Evolutionary conservation across 495 filamentous ascomycete genomes (phyloP).

Genomic region (Aspergillus cavernicola): DNA sequence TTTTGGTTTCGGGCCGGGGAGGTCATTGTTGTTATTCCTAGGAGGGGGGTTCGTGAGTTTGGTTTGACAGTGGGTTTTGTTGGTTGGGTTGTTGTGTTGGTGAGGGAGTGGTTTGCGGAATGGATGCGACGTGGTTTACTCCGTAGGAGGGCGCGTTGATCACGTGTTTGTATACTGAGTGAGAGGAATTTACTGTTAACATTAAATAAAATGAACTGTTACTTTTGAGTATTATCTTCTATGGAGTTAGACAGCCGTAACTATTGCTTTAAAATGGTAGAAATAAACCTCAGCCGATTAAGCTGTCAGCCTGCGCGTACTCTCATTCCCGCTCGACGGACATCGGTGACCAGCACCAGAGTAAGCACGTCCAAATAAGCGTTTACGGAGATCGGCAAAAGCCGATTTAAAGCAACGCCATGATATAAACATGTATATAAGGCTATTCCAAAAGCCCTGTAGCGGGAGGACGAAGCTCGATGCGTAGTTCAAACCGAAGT

Average conservation of each 20-base stretch:
- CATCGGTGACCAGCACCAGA: slow-evolving; percentile 1
- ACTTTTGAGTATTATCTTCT: background rate
- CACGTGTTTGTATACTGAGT: slow-evolving; percentile 13
- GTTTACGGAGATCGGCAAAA: slow-evolving; percentile 12
- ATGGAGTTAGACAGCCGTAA: too few species aligned
- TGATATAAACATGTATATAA: slow-evolving; percentile 72
- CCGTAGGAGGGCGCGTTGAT: slow-evolving; percentile 8
- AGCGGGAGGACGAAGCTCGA: slow-evolving; percentile 74
- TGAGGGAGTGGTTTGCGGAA: too few species aligned
- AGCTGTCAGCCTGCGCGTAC: slow-evolving; percentile 10
- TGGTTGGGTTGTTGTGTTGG: too few species aligned
- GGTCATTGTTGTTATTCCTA: slow-evolving; percentile 1
- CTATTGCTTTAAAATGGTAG: too few species aligned
- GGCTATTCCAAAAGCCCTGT: slow-evolving; percentile 83
- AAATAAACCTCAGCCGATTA: background rate
- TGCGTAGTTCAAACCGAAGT: slow-evolving; percentile 61
- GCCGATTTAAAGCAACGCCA: slow-evolving; percentile 32
- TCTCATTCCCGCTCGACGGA: slow-evolving; percentile 10
- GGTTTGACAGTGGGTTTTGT: background rate
- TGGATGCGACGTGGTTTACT: too few species aligned
- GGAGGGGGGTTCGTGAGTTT: too few species aligned
- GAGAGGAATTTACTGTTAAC: background rate
- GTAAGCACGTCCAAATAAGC: background rate
- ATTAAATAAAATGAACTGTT: background rate
- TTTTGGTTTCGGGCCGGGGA: too few species aligned